phyloP scores from a whole-genome alignment of 805 yeast genomes.

The Starmerella ratchasimensis region DNA sequence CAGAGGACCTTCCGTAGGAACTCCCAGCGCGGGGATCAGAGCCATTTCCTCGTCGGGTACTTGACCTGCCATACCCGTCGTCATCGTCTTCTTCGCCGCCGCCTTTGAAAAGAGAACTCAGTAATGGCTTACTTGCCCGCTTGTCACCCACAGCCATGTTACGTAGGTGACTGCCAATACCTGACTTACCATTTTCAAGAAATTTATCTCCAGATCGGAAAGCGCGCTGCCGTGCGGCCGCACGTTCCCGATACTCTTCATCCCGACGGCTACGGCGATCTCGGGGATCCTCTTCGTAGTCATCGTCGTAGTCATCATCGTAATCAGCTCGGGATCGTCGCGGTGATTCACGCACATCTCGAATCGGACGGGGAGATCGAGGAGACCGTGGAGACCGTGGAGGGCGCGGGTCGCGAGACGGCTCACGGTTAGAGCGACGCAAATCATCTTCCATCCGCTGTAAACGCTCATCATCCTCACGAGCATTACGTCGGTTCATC shows the following conservation, averaged over 20 bases:
- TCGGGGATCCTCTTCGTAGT: neutral
- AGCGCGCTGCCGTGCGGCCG: neutral
- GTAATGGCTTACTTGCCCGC: conserved; percentile 12
- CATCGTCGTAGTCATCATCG: conserved; percentile 2
- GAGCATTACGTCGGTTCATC: conserved; percentile 9
- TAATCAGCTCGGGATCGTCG: neutral
- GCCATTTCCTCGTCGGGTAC: neutral
- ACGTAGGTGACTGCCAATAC: conserved; percentile 10
- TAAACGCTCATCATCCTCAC: conserved; percentile 12
- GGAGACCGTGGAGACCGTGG: too few relatives aligned
- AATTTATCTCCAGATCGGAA: conserved; percentile 5
- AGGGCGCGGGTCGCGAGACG: conserved; percentile 2
- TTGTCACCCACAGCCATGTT: conserved; percentile 12
- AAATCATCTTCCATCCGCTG: conserved; percentile 14
- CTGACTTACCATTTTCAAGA: conserved; percentile 1
- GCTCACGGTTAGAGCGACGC: conserved; percentile 6
- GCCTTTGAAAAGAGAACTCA: conserved; percentile 12
- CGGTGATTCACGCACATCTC: neutral
- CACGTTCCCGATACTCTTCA: neutral
- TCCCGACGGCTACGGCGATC: neutral
- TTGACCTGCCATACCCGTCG: conserved; percentile 1
- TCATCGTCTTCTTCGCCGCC: conserved; percentile 1
- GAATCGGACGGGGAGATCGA: neutral
- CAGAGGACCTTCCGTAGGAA: too few relatives aligned
- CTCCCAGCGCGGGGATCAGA: neutral